Conservation (phyloP, 2,329 filamentous ascomycete species). For the Bisporella sp. region DNA sequence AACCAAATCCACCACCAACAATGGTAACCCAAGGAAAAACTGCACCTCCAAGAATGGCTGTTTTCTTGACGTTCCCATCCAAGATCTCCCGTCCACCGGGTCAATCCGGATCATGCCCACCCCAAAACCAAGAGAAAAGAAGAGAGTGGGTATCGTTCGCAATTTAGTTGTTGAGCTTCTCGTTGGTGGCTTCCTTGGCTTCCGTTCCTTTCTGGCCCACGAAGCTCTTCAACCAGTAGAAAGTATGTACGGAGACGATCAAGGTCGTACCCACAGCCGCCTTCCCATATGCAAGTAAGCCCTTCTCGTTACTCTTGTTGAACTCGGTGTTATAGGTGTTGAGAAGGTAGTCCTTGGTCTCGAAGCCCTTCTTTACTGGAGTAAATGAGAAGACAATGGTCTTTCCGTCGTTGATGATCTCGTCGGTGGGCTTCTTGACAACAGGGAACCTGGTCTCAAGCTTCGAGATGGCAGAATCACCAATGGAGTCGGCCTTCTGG, state of each 20-base stretch:
- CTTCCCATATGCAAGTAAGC: slow-evolving; percentile 61
- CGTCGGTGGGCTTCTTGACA: slow-evolving; percentile 68
- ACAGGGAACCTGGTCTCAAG: slow-evolving; percentile 66
- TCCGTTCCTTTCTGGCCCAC: slow-evolving; percentile 56
- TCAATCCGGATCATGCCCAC: too few relatives aligned
- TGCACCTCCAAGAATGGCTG: too few relatives aligned
- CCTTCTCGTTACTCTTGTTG: slow-evolving; percentile 58
- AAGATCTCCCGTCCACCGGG: too few relatives aligned
- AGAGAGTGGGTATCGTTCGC: too few relatives aligned
- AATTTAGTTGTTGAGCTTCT: slow-evolving; percentile 27
- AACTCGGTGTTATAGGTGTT: slow-evolving; percentile 49
- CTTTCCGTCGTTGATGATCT: slow-evolving; percentile 59
- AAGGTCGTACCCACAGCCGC: slow-evolving; percentile 62
- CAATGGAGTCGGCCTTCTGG: slow-evolving; percentile 70
- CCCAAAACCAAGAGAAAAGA: too few relatives aligned
- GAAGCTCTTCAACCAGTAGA: slow-evolving; percentile 38
- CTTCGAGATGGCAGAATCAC: slow-evolving; percentile 61
- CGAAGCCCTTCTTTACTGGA: slow-evolving; percentile 54
- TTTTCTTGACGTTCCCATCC: too few relatives aligned
- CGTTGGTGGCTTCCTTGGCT: slow-evolving; percentile 45
- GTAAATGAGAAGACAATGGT: slow-evolving; percentile 44
- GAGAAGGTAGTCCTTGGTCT: slow-evolving; percentile 56
- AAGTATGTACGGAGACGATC: slow-evolving; percentile 57
- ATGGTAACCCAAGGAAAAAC: too few relatives aligned
- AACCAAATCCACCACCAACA: too few relatives aligned